Conservation (phyloP, 1,284 basidiomycete species). For the Leccinum proliferum region DNA sequence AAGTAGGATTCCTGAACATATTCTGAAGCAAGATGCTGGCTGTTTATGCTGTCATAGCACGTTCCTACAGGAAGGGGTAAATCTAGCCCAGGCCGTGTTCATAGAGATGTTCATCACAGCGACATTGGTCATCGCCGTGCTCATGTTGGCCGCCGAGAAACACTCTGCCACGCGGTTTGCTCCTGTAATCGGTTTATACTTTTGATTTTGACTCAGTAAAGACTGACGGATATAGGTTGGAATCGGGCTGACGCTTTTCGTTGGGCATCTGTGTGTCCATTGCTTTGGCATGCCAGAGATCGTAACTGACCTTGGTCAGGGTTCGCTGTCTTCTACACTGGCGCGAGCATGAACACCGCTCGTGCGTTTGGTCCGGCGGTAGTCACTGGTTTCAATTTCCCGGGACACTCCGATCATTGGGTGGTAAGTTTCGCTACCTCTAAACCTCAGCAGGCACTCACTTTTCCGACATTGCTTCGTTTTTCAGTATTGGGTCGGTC, state of each 20-base stretch:
- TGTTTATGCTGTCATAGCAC: slow-evolving; percentile 33
- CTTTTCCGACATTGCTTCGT: neutral
- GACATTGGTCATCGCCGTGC: slow-evolving; percentile 51
- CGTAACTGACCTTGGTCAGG: slow-evolving; percentile 22
- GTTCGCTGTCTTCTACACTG: slow-evolving; percentile 50
- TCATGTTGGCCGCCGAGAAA: slow-evolving; percentile 69
- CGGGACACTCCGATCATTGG: slow-evolving; percentile 47
- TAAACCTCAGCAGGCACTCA: slow-evolving; percentile 1
- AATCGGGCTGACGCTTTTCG: slow-evolving; percentile 66
- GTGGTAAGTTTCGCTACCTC: slow-evolving; percentile 37
- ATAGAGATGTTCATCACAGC: slow-evolving; percentile 70
- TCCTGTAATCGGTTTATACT: slow-evolving; percentile 36
- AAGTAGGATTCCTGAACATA: slow-evolving; percentile 35
- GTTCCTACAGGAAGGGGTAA: slow-evolving; percentile 39
- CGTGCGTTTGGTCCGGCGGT: slow-evolving; percentile 73
- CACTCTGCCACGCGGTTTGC: slow-evolving; percentile 68
- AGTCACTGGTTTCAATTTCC: slow-evolving; percentile 49
- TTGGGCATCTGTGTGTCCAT: slow-evolving; percentile 53
- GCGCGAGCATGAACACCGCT: slow-evolving; percentile 65
- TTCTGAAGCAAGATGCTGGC: slow-evolving; percentile 7
- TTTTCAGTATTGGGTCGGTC: slow-evolving; percentile 55
- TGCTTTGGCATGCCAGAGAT: neutral
- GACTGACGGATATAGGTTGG: slow-evolving; percentile 60
- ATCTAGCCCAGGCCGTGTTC: slow-evolving; percentile 55
- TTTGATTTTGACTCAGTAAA: no score